These are phyloP conservation scores for Durusdinium trenchii DNA, from an alignment of 73 alveolate genomes.

Conservation along the genomic window DNA sequence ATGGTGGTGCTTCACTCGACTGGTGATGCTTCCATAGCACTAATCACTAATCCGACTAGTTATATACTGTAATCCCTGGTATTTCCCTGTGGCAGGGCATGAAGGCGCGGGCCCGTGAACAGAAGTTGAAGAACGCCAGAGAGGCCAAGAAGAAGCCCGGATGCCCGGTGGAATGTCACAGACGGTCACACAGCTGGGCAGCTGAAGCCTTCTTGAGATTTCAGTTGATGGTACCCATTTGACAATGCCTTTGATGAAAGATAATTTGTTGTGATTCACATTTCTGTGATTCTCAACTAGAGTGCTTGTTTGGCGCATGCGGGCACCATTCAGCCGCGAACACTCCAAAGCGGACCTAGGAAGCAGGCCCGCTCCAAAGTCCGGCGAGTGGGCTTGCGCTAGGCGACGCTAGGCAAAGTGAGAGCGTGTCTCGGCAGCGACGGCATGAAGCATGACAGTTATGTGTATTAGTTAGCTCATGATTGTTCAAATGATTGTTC, in stretches of 20 bases:
- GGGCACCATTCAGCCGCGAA: too few relatives aligned
- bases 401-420: background rate
- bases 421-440: too few relatives aligned
- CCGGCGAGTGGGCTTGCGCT: conserved; percentile 28
- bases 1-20: too few relatives aligned
- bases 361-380: conserved; percentile 66
- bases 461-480: too few relatives aligned
- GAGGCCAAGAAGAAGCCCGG: conserved; percentile 71
- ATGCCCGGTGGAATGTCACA: background rate
- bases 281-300: too few relatives aligned
- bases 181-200: background rate
- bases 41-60: too few relatives aligned
- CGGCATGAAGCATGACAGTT: too few relatives aligned
- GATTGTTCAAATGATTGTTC: too few relatives aligned
- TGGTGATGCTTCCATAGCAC: too few relatives aligned
- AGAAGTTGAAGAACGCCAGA: conserved; percentile 77
- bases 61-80: too few relatives aligned
- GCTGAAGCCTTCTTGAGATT: background rate
- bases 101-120: conserved; percentile 85
- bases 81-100: conserved; percentile 64
- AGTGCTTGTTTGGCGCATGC: too few relatives aligned
- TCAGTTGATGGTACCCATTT: background rate
- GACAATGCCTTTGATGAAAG: background rate
- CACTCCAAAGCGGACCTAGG: background rate
- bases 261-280: background rate